phyloP scores from a whole-genome alignment of 2,329 filamentous ascomycete genomes.

The Albophoma yamanashiensis region DNA sequence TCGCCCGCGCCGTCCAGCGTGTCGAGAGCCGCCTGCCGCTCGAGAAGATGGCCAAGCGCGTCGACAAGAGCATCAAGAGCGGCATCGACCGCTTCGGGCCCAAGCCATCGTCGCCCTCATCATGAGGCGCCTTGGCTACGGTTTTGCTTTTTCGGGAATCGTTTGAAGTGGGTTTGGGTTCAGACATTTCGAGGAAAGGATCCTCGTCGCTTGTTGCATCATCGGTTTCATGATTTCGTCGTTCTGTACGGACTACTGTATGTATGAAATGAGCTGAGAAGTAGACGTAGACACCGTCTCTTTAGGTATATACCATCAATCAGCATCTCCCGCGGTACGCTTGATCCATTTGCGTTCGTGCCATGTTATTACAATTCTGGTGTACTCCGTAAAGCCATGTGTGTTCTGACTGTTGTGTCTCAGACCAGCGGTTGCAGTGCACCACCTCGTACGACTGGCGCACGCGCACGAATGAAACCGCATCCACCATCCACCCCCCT shows the following conservation, averaged over 20 bases:
- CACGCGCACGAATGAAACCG: not conserved
- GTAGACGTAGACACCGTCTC: not conserved
- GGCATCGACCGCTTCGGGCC: conserved; percentile 29
- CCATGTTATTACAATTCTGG: too few relatives aligned
- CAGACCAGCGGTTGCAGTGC: not conserved
- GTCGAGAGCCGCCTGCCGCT: conserved; percentile 38
- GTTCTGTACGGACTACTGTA: not conserved
- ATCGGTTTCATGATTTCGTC: not conserved
- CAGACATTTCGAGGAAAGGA: not conserved
- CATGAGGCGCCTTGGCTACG: not conserved
- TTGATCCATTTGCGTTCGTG: too few relatives aligned
- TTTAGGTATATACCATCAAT: not conserved
- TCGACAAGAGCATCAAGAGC: conserved; percentile 36
- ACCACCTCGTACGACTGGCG: not conserved
- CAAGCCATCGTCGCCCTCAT: conserved; percentile 7
- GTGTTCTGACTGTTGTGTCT: not conserved
- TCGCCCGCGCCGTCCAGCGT: conserved; percentile 31
- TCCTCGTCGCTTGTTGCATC: not conserved
- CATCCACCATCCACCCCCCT: not conserved
- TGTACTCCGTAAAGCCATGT: not conserved
- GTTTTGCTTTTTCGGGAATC: not conserved
- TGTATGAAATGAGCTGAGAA: not conserved
- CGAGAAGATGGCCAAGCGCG: conserved; percentile 36
- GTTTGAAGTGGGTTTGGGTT: not conserved
- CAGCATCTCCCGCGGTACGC: not conserved